Percentiles rank a stretch among this genome's conserved stretches.
phyloP scores from a whole-genome alignment of 495 filamentous ascomycete genomes.

The Podospora conica region DNA sequence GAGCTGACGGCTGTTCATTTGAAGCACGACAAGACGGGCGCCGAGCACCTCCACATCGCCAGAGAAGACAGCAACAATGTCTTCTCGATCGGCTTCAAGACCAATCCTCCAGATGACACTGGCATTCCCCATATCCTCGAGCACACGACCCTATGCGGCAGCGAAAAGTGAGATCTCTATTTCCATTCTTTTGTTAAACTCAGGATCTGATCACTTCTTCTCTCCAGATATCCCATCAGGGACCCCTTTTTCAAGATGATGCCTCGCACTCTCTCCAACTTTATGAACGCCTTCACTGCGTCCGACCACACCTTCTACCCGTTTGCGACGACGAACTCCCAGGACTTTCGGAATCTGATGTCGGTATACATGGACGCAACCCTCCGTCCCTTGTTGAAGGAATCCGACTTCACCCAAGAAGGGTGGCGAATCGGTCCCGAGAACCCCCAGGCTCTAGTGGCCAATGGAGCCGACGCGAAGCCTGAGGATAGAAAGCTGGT shows the following conservation, averaged over 20 bases:
- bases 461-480: slow-evolving; percentile 36
- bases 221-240: slow-evolving; percentile 76
- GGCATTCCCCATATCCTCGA: slow-evolving; percentile 96
- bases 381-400: slow-evolving; percentile 76
- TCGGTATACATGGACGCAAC: slow-evolving; percentile 97
- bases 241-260: slow-evolving; percentile 99
- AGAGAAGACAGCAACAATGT: slow-evolving; percentile 97
- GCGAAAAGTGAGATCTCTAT: slow-evolving; percentile 67
- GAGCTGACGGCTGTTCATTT: slow-evolving; percentile 86
- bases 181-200: background rate
- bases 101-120: slow-evolving; percentile 92
- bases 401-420: slow-evolving; percentile 91
- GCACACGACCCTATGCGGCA: slow-evolving; percentile 95
- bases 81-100: slow-evolving; percentile 98
- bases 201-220: slow-evolving; percentile 19
- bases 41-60: slow-evolving; percentile 91
- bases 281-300: slow-evolving; percentile 98
- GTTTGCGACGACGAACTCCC: slow-evolving; percentile 93
- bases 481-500: slow-evolving; percentile 57
- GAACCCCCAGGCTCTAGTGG: slow-evolving; percentile 56
- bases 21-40: slow-evolving; percentile 86
- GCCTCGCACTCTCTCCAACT: slow-evolving; percentile 91
- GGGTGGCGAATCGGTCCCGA: slow-evolving; percentile 94
- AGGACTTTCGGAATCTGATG: slow-evolving; percentile 92
- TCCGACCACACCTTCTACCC: slow-evolving; percentile 97